Base-by-base conservation (phyloP, 306 rosid genomes). In the Lathyrus tuberosus region DNA sequence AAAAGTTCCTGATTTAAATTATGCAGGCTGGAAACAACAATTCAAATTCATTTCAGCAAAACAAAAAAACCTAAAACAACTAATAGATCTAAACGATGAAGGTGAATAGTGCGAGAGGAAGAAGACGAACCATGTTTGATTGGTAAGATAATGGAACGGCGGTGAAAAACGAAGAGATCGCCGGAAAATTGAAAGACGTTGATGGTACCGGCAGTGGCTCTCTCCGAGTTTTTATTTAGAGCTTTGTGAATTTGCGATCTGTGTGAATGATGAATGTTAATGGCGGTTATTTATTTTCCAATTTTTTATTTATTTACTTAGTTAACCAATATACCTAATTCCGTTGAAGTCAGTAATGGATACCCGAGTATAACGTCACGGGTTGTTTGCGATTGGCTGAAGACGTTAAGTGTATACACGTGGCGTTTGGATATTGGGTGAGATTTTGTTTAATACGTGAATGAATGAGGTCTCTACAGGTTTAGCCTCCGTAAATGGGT, bases 321-420 rank as follows among this genome's bases (percentile, higher is more conserved):
- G 16, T 24, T 69, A 41, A 12, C 10, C 28, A 16, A 37, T 13
- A 1, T 7, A 22, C 60, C 59, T 8, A 17, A 28, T 44, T 71
- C 1, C 8, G 37, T 35, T 20, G 54, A 46, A 24, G 14, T 18
- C 18, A 9, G 8, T 12, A 42, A 22, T 57, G 59, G 71, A 17
- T 61, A 58, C 20, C 76, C 86, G 74, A 47, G 17, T 9, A 33
- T 2, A 38, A 44, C 83, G 86, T 82, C 86, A 79, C 83, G 74
- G 8, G 64, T 79, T 69, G 59, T 79, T 75, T 38, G 67, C 76
- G 0, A 79, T 82, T 79, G 80, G 84, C 4, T 35, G 13, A 41
- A 28, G 10, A 44, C 7, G 16, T 8, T 41, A 57, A 22, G 0
- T 0, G 1, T n/a, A 22, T 9, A 62, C 73, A 70, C 84, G 80